Percentiles rank a stretch among this genome's conserved stretches.
phyloP scores from a whole-genome alignment of 2,329 filamentous ascomycete genomes.

The Phialophora chinensis region DNA sequence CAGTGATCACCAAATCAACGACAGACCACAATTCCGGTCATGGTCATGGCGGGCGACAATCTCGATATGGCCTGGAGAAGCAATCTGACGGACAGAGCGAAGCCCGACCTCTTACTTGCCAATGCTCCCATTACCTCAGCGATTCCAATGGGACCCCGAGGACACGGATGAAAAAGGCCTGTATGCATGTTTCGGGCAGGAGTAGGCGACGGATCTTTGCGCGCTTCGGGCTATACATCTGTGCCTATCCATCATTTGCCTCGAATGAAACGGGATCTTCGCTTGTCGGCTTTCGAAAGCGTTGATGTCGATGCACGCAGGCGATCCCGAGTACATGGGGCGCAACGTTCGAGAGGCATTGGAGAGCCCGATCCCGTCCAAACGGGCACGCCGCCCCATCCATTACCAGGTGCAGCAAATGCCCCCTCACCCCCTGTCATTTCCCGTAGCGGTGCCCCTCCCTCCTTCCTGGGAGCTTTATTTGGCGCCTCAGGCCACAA shows the following conservation, averaged over 20 bases:
- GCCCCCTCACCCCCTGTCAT: constrained; percentile 9
- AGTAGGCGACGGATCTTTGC: constrained; percentile 1
- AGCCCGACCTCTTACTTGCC: constrained; percentile 9
- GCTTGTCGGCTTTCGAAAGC: background rate
- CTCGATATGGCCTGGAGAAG: background rate
- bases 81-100: constrained; percentile 2
- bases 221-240: background rate
- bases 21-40: background rate
- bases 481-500: constrained; percentile 10
- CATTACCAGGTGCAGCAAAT: constrained; percentile 6
- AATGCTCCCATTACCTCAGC: background rate
- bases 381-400: constrained; percentile 1
- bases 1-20: constrained; percentile 5
- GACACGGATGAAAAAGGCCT: background rate
- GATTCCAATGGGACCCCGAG: background rate
- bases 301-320: background rate
- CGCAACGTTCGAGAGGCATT: background rate
- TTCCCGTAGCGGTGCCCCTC: background rate
- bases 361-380: constrained; percentile 6
- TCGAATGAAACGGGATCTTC: background rate
- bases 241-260: constrained; percentile 1
- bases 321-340: background rate
- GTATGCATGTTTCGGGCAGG: constrained; percentile 14
- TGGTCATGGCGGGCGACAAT: background rate
- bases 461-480: constrained; percentile 1